phyloP scores from a whole-genome alignment of 148 eudicot species.

The Cornus suecica region DNA sequence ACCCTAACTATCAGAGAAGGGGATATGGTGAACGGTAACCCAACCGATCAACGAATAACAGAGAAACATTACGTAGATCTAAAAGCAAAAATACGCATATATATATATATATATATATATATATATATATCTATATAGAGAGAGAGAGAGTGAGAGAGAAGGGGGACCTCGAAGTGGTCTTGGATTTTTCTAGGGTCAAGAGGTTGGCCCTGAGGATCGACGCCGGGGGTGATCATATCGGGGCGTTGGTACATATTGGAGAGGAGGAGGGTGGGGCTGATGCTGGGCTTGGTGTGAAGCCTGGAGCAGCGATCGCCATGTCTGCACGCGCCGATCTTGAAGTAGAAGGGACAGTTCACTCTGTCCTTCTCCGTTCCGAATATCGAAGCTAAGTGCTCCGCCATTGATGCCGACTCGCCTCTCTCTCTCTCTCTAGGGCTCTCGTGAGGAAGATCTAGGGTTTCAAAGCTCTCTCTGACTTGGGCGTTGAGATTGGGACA shows the following conservation, averaged over 20 bases:
- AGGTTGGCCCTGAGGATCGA: constrained; percentile 75
- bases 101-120: neutral
- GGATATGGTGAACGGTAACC: too few species aligned
- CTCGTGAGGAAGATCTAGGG: constrained; percentile 2
- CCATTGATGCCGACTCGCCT: constrained; percentile 25
- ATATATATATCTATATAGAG: neutral
- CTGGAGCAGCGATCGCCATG: constrained; percentile 83
- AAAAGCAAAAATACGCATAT: neutral
- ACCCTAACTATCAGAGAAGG: neutral
- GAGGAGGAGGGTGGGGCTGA: constrained; percentile 66
- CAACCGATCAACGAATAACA: neutral
- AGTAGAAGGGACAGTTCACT: constrained; percentile 86
- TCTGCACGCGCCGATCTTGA: constrained; percentile 88
- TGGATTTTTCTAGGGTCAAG: constrained; percentile 75
- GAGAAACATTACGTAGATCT: neutral
- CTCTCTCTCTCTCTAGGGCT: neutral
- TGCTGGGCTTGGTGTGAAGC: constrained; percentile 76
- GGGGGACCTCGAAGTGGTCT: constrained; percentile 61
- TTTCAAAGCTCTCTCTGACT: neutral
- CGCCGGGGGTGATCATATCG: constrained; percentile 82
- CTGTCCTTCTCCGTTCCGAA: constrained; percentile 92
- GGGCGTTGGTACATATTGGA: constrained; percentile 90
- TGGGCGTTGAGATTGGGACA: neutral
- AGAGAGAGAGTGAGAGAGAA: neutral
- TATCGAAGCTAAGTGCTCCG: constrained; percentile 87